Conservation (phyloP, 2,329 filamentous ascomycete genomes). For the Alternaria hordeiaustralica region DNA sequence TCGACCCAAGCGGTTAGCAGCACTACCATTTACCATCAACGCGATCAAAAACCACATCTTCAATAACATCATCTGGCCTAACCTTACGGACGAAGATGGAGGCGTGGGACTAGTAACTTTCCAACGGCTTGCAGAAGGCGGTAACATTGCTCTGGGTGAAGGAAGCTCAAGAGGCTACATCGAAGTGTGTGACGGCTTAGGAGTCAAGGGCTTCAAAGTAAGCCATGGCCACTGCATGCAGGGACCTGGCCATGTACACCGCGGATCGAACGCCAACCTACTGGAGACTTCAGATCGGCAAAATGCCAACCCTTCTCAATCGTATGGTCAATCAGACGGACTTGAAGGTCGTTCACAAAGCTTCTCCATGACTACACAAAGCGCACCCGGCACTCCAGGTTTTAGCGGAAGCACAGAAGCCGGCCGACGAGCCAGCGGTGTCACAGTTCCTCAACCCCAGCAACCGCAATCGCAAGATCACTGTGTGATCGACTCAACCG, state of each 20-base stretch:
- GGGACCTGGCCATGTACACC: constrained; percentile 52
- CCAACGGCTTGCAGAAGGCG: constrained; percentile 84
- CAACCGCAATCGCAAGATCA: constrained; percentile 23
- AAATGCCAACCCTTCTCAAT: constrained; percentile 26
- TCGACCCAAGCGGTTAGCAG: constrained; percentile 82
- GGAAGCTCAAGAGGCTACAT: constrained; percentile 83
- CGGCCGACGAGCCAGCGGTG: constrained; percentile 24
- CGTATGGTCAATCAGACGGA: constrained; percentile 24
- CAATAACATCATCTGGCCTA: constrained; percentile 98
- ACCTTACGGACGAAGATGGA: constrained; percentile 93
- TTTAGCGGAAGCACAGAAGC: constrained; percentile 26
- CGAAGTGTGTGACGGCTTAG: constrained; percentile 85
- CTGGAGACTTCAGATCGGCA: constrained; percentile 44
- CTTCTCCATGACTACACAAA: constrained; percentile 43
- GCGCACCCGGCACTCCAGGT: constrained; percentile 46
- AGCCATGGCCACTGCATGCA: constrained; percentile 91
- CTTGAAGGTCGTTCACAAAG: constrained; percentile 43
- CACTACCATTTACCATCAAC: constrained; percentile 84
- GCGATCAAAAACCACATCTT: constrained; percentile 95
- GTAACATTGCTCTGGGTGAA: constrained; percentile 81
- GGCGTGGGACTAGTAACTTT: constrained; percentile 93
- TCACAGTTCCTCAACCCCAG: constrained; percentile 27
- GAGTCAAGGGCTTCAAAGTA: constrained; percentile 85
- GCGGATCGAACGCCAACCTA: constrained; percentile 52
- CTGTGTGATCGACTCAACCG: constrained; percentile 86